These are phyloP conservation scores for Hawksworthiomyces lignivorus DNA, from an alignment of 2,329 filamentous ascomycete species.

Conservation along the genomic window DNA sequence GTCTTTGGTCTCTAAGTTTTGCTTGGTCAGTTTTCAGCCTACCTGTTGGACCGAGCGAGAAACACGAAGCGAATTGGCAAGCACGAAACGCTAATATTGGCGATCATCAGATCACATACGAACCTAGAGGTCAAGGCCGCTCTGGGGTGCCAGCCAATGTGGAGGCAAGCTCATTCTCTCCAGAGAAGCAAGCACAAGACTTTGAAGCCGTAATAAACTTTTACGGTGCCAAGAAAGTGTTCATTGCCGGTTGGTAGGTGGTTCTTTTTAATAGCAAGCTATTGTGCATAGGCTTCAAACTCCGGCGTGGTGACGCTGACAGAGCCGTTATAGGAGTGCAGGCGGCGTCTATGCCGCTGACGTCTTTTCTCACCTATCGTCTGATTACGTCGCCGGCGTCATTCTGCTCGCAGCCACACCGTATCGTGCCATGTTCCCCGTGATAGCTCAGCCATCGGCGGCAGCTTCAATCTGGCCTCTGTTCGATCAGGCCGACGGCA, in stretches of 20 bases:
- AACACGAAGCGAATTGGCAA: too few relatives aligned
- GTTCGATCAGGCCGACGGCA: neutral
- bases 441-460: neutral
- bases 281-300: too few relatives aligned
- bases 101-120: slow-evolving; percentile 7
- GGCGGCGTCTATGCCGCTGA: slow-evolving; percentile 5
- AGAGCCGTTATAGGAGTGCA: slow-evolving; percentile 2
- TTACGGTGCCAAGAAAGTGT: slow-evolving; percentile 9
- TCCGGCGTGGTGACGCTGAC: too few relatives aligned
- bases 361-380: slow-evolving; percentile 3
- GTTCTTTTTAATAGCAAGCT: too few relatives aligned
- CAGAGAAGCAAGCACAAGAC: slow-evolving; percentile 6
- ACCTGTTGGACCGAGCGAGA: too few relatives aligned
- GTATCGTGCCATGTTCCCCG: neutral
- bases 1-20: slow-evolving; percentile 6
- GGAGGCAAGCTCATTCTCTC: neutral
- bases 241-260: slow-evolving; percentile 7
- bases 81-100: too few relatives aligned
- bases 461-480: neutral
- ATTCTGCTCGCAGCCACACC: slow-evolving; percentile 7
- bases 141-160: slow-evolving; percentile 1
- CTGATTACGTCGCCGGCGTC: slow-evolving; percentile 2
- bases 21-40: neutral
- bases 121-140: slow-evolving; percentile 12
- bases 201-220: slow-evolving; percentile 10